Conservation (phyloP, 2,329 filamentous ascomycete species). For the Alternaria alternata region DNA sequence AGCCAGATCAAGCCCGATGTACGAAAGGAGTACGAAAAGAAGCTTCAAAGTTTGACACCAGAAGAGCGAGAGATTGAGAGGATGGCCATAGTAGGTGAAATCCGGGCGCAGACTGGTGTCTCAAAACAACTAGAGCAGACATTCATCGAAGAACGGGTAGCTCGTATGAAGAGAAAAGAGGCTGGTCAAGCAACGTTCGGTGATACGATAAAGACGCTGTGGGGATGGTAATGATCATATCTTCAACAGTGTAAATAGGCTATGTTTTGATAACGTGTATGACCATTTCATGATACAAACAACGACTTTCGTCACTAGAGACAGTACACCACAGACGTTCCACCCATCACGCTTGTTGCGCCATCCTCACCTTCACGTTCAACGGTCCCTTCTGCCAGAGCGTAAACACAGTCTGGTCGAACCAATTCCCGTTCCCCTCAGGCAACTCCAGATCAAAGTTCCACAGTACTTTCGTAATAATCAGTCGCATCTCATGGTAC, state of each 20-base stretch:
- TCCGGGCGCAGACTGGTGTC: conserved; percentile 41
- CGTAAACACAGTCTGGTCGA: conserved; percentile 37
- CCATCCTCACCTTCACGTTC: background rate
- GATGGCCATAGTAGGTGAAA: conserved; percentile 45
- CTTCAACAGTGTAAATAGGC: conserved; percentile 8
- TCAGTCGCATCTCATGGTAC: background rate
- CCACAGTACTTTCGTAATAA: background rate
- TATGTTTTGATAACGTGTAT: conserved; percentile 16
- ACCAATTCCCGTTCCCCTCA: conserved; percentile 9
- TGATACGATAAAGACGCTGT: conserved; percentile 48
- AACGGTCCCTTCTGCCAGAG: conserved; percentile 40
- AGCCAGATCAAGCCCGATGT: conserved; percentile 41
- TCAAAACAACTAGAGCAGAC: conserved; percentile 44
- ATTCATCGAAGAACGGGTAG: conserved; percentile 46
- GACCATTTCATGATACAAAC: conserved; percentile 5
- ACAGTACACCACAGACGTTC: background rate
- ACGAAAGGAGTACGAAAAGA: conserved; percentile 44
- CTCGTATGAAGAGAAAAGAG: conserved; percentile 47
- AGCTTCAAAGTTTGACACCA: conserved; percentile 38
- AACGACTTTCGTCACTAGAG: background rate
- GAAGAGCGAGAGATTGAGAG: conserved; percentile 47
- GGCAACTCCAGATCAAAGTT: conserved; percentile 11
- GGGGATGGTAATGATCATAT: conserved; percentile 45
- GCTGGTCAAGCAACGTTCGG: conserved; percentile 48
- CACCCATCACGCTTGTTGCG: background rate